A percentile compares a stretch with the other conserved stretches of the same genome.
Evolutionary conservation across 345 rosid species (phyloP).

Genomic region (Microthlaspi erraticum): DNA sequence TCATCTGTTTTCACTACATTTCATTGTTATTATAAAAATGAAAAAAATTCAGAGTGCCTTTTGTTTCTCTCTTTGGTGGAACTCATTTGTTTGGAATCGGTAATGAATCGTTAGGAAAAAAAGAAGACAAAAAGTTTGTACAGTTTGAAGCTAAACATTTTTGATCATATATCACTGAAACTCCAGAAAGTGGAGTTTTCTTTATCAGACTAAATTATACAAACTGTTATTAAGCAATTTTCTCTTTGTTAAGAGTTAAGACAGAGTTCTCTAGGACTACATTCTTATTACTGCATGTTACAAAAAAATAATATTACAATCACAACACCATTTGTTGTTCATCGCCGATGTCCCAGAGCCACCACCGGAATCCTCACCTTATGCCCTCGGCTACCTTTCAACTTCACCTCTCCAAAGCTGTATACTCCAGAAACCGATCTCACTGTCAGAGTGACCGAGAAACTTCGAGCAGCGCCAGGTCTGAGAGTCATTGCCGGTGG

Average conservation of each 20-base stretch:
- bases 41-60: constrained; percentile 25
- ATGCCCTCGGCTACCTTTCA: constrained; percentile 98
- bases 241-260: not conserved
- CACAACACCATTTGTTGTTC: constrained; percentile 43
- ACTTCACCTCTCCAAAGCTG: constrained; percentile 78
- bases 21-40: constrained; percentile 32
- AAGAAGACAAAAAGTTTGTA: constrained; percentile 6
- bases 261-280: constrained; percentile 41
- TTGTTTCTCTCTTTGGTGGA: constrained; percentile 23
- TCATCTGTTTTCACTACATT: constrained; percentile 40
- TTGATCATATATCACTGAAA: constrained; percentile 17
- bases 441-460: constrained; percentile 67
- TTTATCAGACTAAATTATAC: constrained; percentile 39
- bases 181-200: constrained; percentile 30
- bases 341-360: constrained; percentile 74
- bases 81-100: constrained; percentile 5
- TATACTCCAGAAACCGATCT: constrained; percentile 74
- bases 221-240: constrained; percentile 36
- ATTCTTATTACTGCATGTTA: constrained; percentile 64
- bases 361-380: constrained; percentile 87
- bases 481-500: constrained; percentile 91
- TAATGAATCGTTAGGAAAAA: not conserved
- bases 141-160: constrained; percentile 19
- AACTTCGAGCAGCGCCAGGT: constrained; percentile 68
- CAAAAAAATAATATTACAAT: constrained; percentile 69